These are phyloP conservation scores for Lolium multiflorum DNA, from an alignment of 176 grass and related monocot genomes.

Conservation along the genomic window DNA sequence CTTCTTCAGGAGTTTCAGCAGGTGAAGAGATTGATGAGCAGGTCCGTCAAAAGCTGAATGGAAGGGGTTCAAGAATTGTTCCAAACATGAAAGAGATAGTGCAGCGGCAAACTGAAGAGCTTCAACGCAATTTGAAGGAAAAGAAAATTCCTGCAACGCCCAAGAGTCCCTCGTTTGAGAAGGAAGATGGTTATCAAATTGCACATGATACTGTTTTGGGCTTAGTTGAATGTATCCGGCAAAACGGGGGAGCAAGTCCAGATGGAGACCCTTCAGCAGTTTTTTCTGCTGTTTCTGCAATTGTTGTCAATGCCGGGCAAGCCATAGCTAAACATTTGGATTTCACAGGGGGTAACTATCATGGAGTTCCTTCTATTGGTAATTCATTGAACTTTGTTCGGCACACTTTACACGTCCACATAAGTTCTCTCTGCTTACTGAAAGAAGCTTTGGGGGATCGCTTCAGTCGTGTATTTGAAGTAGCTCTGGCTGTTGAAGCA, in stretches of 20 bases:
- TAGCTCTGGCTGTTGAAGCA: conserved; percentile 85
- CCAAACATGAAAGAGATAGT: conserved; percentile 94
- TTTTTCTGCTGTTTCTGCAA: conserved; percentile 84
- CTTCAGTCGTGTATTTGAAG: conserved; percentile 74
- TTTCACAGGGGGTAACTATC: conserved; percentile 71
- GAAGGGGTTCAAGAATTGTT: conserved; percentile 67
- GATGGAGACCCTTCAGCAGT: conserved; percentile 80
- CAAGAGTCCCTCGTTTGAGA: conserved; percentile 63
- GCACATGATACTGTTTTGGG: conserved; percentile 83
- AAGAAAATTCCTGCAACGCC: conserved; percentile 73
- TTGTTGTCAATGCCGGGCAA: conserved; percentile 80
- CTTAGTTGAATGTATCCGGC: conserved; percentile 79
- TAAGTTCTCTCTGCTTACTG: conserved; percentile 83
- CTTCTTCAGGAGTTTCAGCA: conserved; percentile 56
- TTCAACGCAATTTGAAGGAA: conserved; percentile 67
- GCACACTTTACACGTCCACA: conserved; percentile 80
- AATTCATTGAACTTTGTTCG: conserved; percentile 70
- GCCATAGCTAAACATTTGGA: conserved; percentile 84
- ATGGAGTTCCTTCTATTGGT: conserved; percentile 56
- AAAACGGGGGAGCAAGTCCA: conserved; percentile 68
- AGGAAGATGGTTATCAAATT: conserved; percentile 87
- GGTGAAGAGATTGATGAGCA: conserved; percentile 88
- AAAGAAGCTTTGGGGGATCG: conserved; percentile 96
- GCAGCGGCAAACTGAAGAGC: conserved; percentile 77
- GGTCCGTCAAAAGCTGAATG: conserved; percentile 79